A percentile compares a stretch with the other conserved stretches of the same genome.
Conservation (phyloP, 352 stramenopile genomes). For the Phytophthora pisi region DNA sequence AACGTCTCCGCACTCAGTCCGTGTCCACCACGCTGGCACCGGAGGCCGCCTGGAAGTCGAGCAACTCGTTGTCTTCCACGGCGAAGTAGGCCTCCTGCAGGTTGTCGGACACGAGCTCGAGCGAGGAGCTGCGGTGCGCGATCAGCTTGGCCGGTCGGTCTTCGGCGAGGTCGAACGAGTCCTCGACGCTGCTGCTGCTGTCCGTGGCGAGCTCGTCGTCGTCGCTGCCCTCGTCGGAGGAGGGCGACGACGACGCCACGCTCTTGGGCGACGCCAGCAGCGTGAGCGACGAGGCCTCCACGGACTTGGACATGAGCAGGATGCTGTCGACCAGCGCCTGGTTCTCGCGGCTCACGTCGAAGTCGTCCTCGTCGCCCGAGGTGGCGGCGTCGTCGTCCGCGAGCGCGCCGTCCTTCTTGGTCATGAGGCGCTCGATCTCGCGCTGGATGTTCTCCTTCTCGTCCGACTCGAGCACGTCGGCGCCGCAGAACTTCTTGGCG, state of each 20-base stretch:
- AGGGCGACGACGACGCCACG: conserved; percentile 55
- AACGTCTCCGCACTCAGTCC: conserved; percentile 25
- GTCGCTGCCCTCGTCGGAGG: conserved; percentile 57
- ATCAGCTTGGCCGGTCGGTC: conserved; percentile 38
- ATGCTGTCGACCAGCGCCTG: conserved; percentile 78
- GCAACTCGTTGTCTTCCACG: conserved; percentile 66
- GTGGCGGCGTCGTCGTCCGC: conserved; percentile 28
- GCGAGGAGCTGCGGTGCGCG: conserved; percentile 40
- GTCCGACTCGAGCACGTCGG: conserved; percentile 67
- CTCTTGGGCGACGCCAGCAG: conserved; percentile 69
- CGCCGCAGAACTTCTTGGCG: conserved; percentile 79
- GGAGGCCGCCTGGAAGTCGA: conserved; percentile 58
- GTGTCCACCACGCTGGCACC: conserved; percentile 22
- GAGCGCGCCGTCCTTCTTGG: conserved; percentile 61
- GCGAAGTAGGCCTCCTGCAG: conserved; percentile 75
- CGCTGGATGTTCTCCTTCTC: conserved; percentile 85
- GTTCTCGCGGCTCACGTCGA: conserved; percentile 59
- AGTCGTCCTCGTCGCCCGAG: conserved; percentile 27
- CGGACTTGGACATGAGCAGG: conserved; percentile 75
- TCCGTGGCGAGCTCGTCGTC: conserved; percentile 39
- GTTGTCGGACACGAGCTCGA: conserved; percentile 79
- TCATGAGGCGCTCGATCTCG: conserved; percentile 84
- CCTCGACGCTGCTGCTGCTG: conserved; percentile 38
- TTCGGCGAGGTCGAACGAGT: conserved; percentile 42
- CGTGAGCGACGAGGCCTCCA: conserved; percentile 57